phyloP scores from a whole-genome alignment of 2,329 filamentous ascomycete species.

The Calonectria naviculata region DNA sequence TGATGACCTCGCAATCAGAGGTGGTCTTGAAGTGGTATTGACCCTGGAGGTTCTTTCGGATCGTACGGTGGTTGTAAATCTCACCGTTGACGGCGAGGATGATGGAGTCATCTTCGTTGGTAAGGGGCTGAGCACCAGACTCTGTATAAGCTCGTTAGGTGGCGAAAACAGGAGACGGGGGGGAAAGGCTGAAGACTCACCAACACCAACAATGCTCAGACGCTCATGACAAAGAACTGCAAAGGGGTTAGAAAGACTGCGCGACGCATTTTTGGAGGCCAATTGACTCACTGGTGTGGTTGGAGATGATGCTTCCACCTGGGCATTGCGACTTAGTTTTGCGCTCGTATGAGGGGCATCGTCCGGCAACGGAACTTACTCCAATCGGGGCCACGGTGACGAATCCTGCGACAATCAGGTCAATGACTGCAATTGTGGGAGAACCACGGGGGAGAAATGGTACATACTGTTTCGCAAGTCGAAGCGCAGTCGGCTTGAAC shows the following conservation, averaged over 20 bases:
- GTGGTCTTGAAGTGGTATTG: slow-evolving; percentile 98
- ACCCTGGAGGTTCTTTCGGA: slow-evolving; percentile 86
- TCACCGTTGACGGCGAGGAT: slow-evolving; percentile 98
- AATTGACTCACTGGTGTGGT: slow-evolving; percentile 84
- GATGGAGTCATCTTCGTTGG: slow-evolving; percentile 89
- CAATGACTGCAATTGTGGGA: slow-evolving; percentile 10
- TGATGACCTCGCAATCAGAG: slow-evolving; percentile 98
- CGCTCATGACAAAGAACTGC: slow-evolving; percentile 96
- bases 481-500: slow-evolving; percentile 95
- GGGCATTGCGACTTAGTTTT: slow-evolving; percentile 43
- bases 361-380: slow-evolving; percentile 70
- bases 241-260: slow-evolving; percentile 40
- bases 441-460: neutral
- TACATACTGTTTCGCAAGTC: slow-evolving; percentile 90
- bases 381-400: slow-evolving; percentile 98
- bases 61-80: slow-evolving; percentile 98
- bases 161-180: slow-evolving; percentile 18
- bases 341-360: slow-evolving; percentile 16
- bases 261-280: neutral
- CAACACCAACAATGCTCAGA: slow-evolving; percentile 96
- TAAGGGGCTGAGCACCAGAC: slow-evolving; percentile 93
- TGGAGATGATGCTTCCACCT: slow-evolving; percentile 90
- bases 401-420: slow-evolving; percentile 69
- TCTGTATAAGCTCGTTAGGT: slow-evolving; percentile 63
- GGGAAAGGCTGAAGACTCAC: slow-evolving; percentile 61